Conservation (phyloP, 1,139 yeast genomes). For the Kluyveromyces sp. region DNA sequence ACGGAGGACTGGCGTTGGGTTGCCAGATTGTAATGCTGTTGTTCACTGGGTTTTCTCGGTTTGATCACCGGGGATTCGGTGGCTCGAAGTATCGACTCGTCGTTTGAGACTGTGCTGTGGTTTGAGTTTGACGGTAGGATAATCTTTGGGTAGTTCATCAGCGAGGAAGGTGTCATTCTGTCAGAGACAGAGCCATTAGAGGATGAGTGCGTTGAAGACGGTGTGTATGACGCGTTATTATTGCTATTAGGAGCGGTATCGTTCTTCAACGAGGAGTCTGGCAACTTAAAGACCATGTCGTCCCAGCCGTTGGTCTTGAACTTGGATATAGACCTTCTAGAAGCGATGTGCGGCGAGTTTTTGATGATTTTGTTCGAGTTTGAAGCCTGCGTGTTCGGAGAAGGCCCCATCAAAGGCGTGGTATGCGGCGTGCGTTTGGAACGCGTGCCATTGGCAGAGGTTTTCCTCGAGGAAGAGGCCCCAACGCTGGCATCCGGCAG, state of each 20-base stretch:
- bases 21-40: neutral
- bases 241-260: neutral
- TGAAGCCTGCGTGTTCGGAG: slow-evolving; percentile 12
- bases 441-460: slow-evolving; percentile 7
- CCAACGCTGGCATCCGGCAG: slow-evolving; percentile 19
- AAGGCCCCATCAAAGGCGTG: slow-evolving; percentile 14
- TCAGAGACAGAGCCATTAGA: slow-evolving; percentile 8
- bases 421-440: slow-evolving; percentile 11
- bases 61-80: slow-evolving; percentile 29
- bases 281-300: slow-evolving; percentile 24
- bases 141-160: slow-evolving; percentile 23
- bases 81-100: slow-evolving; percentile 18
- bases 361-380: slow-evolving; percentile 22
- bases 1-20: neutral
- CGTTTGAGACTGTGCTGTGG: slow-evolving; percentile 4
- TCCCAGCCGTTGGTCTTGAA: slow-evolving; percentile 20
- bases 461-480: slow-evolving; percentile 9
- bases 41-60: slow-evolving; percentile 15
- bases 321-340: slow-evolving; percentile 6
- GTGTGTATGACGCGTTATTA: slow-evolving; percentile 8
- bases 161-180: slow-evolving; percentile 15
- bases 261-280: slow-evolving; percentile 23
- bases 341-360: slow-evolving; percentile 24
- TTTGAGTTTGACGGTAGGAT: slow-evolving; percentile 24
- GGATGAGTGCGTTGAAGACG: slow-evolving; percentile 12